phyloP scores from a whole-genome alignment of 495 filamentous ascomycete genomes.

The Aspergillus homomorphus region DNA sequence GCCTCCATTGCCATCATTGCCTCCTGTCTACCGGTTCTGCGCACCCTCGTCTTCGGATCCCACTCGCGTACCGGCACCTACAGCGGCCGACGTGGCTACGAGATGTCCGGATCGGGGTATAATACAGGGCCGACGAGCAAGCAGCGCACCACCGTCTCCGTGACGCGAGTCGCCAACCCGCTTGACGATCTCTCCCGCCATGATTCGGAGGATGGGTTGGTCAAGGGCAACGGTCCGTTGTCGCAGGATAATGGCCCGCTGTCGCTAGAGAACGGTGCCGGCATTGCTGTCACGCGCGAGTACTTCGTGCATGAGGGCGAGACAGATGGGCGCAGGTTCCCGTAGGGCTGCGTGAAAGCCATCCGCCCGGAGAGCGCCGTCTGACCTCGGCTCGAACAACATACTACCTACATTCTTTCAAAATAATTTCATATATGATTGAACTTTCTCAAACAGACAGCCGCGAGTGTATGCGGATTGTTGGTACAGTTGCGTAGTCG shows the following conservation, averaged over 20 bases:
- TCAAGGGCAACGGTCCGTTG: not conserved
- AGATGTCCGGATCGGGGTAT: slow-evolving; percentile 13
- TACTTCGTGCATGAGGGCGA: slow-evolving; percentile 11
- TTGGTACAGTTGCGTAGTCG: no score
- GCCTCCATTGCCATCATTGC: slow-evolving; percentile 28
- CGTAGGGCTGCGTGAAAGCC: not conserved
- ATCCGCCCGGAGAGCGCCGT: no score
- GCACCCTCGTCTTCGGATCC: slow-evolving; percentile 24
- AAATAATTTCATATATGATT: no score
- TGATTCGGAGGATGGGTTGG: slow-evolving; percentile 12
- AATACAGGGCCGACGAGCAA: not conserved
- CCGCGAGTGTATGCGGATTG: no score
- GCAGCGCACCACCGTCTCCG: slow-evolving; percentile 8
- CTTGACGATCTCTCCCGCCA: slow-evolving; percentile 4
- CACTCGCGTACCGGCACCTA: slow-evolving; percentile 24
- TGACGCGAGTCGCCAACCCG: not conserved
- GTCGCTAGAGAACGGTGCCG: not conserved
- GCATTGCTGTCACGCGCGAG: slow-evolving; percentile 12
- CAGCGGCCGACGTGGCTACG: slow-evolving; percentile 18
- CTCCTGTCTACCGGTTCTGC: slow-evolving; percentile 27
- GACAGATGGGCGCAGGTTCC: not conserved
- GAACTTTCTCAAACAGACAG: no score
- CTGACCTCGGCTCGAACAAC: no score
- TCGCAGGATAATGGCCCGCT: no score
- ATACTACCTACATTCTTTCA: not conserved